Evolutionary conservation across 2,329 filamentous ascomycete species (phyloP).

Genomic region (Macrophomina phaseolina): DNA sequence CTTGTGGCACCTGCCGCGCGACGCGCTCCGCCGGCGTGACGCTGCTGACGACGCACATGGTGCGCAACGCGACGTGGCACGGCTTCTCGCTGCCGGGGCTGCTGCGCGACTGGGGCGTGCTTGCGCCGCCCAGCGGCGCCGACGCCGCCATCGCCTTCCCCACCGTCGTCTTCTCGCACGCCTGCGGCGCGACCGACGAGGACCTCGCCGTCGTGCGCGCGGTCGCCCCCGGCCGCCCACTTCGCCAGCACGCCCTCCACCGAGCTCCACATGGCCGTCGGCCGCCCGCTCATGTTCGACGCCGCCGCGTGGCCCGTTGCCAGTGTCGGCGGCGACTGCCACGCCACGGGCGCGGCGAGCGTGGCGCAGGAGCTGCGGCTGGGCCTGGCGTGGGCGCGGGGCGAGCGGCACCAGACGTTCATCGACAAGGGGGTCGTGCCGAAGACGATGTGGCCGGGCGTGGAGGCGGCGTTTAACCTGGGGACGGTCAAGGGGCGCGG

Average conservation of each 20-base stretch:
- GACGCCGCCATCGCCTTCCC: not conserved
- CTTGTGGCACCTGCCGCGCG: constrained; percentile 46
- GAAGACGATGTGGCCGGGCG: constrained; percentile 52
- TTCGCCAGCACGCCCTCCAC: constrained; percentile 57
- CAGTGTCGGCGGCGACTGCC: constrained; percentile 61
- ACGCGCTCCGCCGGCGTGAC: constrained; percentile 45
- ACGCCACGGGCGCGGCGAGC: constrained; percentile 58
- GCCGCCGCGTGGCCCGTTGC: constrained; percentile 33
- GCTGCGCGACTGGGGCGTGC: constrained; percentile 44
- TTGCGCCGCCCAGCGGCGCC: constrained; percentile 35
- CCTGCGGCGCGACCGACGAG: constrained; percentile 38
- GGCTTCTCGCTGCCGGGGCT: constrained; percentile 32
- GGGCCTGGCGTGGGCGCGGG: constrained; percentile 48
- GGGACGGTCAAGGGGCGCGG: constrained; percentile 54
- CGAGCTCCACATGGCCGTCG: constrained; percentile 57
- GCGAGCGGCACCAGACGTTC: constrained; percentile 49
- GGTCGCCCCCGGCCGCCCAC: constrained; percentile 37
- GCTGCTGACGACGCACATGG: constrained; percentile 51
- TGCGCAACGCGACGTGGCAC: constrained; percentile 20
- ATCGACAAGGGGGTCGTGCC: constrained; percentile 53
- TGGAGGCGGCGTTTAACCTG: constrained; percentile 56
- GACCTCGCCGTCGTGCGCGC: constrained; percentile 45
- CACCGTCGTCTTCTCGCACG: constrained; percentile 50
- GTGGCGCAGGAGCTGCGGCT: constrained; percentile 48
- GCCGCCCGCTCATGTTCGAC: constrained; percentile 46